Conservation (phyloP, 805 yeast species). For the Nematodospora valgi region DNA sequence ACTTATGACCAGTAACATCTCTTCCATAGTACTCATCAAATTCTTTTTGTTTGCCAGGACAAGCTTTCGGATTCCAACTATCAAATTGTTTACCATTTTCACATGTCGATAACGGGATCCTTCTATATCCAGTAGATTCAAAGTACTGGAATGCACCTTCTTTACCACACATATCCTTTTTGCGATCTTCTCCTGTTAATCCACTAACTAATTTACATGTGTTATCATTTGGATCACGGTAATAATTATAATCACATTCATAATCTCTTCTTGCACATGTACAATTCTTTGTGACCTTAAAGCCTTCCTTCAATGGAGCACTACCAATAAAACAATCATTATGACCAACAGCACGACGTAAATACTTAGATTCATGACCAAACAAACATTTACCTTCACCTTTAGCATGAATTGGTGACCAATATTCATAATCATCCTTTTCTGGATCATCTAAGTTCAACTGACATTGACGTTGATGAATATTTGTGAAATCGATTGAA, state of each 20-base stretch:
- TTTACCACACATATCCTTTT: conserved; percentile 53
- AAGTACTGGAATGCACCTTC: conserved; percentile 64
- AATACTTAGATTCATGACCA: conserved; percentile 40
- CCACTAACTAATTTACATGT: conserved; percentile 86
- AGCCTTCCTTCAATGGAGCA: conserved; percentile 55
- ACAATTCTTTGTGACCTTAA: conserved; percentile 61
- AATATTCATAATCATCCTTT: conserved; percentile 39
- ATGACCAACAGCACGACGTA: conserved; percentile 42
- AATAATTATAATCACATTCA: conserved; percentile 91
- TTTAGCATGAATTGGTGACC: conserved; percentile 40
- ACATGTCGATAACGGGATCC: conserved; percentile 82
- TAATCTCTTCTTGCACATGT: conserved; percentile 81
- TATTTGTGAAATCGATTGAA: conserved; percentile 35
- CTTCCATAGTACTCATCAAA: conserved; percentile 51
- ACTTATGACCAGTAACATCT: conserved; percentile 52
- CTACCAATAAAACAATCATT: conserved; percentile 69
- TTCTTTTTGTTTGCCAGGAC: conserved; percentile 82
- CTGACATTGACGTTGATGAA: conserved; percentile 38
- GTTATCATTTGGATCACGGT: conserved; percentile 60
- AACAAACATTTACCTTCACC: conserved; percentile 37
- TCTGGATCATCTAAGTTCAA: conserved; percentile 40
- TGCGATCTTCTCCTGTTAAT: conserved; percentile 59
- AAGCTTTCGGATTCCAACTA: conserved; percentile 59
- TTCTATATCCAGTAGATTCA: conserved; percentile 91
- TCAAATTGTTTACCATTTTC: conserved; percentile 75